Evolutionary conservation across 768 basidiomycete genomes (phyloP), one percentile per base, ranked within the genome.

Genomic region (Sporobolomyces phaffii): DNA sequence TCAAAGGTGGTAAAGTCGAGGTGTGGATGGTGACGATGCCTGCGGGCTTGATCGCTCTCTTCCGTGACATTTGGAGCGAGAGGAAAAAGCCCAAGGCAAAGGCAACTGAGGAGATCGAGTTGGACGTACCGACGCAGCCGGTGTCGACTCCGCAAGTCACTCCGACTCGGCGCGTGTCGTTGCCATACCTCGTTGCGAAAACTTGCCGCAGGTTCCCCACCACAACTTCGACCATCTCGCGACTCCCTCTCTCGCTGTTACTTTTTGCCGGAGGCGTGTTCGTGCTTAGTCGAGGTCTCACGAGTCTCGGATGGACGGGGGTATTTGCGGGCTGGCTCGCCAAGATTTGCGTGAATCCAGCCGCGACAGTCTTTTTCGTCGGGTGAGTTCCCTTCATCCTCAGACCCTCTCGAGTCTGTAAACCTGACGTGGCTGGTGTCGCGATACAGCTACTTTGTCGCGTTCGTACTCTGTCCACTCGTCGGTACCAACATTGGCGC

Each of bases 181-280:
- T 69, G 7, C 65, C 61, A 9, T 54, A 18, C 40, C 24, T 63
- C 62, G 40, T 69, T 38, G 34, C 15, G 18, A n/a, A 11, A 22
- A 44, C 52, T 3, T 52, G 47, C 61, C 48, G 47, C 7, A 64
- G 81, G 48, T 89, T 90, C 76, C 91, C 90, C 0, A 91, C 88
- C 0, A 72, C 1, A 80, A 87, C 67, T 81, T 82, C 75, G 83
- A 83, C 14, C 83, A 85, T 26, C 78, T 86, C 26, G 82, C 84
- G 70, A 31, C 56, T 72, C 33, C 56, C 72, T 73, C 85, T 91
- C 65, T 82, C 85, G 17, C 84, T 96, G 10, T 80, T 96, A 20
- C 90, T 90, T 0, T 98, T 98, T 75, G 89, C 91, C 0, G 91
- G 97, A 75, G 86, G 88, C 1, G 91, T 93, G 78, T 97, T 98